Evolutionary conservation across 2,329 filamentous ascomycete genomes (phyloP), one percentile per base, ranked within the genome.

Genomic region (Fusarium xylarioides): DNA sequence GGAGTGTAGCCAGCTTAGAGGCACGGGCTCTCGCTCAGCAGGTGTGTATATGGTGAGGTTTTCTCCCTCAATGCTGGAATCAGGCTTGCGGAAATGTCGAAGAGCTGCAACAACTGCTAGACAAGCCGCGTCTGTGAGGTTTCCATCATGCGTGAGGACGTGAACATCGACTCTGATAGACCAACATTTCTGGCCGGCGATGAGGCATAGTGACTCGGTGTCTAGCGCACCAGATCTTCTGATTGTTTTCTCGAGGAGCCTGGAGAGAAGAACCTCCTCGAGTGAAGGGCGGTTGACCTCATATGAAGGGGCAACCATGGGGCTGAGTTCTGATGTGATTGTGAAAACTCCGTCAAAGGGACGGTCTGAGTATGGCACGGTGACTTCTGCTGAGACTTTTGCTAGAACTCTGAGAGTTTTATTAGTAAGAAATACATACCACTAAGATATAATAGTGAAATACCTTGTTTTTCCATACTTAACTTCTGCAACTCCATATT

Each of bases 311-410:
- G 94, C 95, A 34, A 93, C 92, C 91, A 98, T 97, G 54, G 95
- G 94, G 71, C 93, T 94, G 77, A 99, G 90, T 81, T 98, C 96
- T 62, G 95, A 93, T 60, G 91, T 89, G 80, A 98, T 98, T 76
- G 91, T 95, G 86, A 98, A 98, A 82, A 97, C 89, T 81, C 96
- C 96, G 81, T 98, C 96, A 80, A 97, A 97, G 67, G 95, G 95
- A 72, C 95, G 92, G 83, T 98, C 95, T 59, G 92, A 83, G 80
- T 92, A 94, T 47, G 96, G 95, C 43, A 93, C 91, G 16, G 93
- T 93, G 70, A 98, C 93, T 84, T 97, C 94, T 71, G 95, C 93
- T 6, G 95, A 95, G 67, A 97, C 92, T 70, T 93, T 93, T 63
- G 92, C 94, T 68, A 97, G 85, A 66, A 98, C 90, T 78, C 95